phyloP scores from a whole-genome alignment of 1,139 yeast species.

The Dujonia santamariae region DNA sequence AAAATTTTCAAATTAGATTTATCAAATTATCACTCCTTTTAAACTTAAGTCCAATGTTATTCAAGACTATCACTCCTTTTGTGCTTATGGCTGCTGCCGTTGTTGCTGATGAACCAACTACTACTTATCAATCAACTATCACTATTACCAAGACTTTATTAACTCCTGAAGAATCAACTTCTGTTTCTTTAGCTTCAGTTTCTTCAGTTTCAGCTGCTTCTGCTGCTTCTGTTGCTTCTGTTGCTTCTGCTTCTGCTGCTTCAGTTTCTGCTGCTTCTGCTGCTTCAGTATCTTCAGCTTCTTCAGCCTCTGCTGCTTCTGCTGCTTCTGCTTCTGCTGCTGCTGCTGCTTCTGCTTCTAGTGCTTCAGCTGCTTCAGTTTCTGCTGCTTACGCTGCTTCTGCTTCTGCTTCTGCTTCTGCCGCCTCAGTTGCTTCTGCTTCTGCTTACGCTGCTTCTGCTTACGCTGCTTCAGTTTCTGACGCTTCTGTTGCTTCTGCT shows the following conservation, averaged over 20 bases:
- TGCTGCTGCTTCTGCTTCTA: constrained; percentile 15
- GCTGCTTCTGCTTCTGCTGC: constrained; percentile 14
- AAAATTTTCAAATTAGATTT: neutral
- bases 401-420: constrained; percentile 15
- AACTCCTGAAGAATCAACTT: constrained; percentile 39
- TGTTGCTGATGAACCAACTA: constrained; percentile 31
- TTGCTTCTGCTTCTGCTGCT: constrained; percentile 16
- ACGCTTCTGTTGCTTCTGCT: too few relatives aligned
- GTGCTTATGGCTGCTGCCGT: constrained; percentile 24
- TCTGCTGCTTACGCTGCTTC: constrained; percentile 13
- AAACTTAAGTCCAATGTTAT: constrained; percentile 25
- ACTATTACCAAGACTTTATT: constrained; percentile 42
- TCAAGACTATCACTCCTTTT: constrained; percentile 20
- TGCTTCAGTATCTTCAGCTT: constrained; percentile 14
- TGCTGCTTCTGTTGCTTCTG: constrained; percentile 15
- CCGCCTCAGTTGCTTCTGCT: constrained; percentile 17
- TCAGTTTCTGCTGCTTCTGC: constrained; percentile 16
- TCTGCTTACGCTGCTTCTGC: constrained; percentile 13
- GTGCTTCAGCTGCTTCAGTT: constrained; percentile 16
- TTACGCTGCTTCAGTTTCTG: constrained; percentile 11
- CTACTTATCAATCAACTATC: constrained; percentile 41
- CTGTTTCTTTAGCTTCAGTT: constrained; percentile 20
- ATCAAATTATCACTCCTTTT: neutral
- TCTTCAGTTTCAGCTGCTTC: constrained; percentile 17
- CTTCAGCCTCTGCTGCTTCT: constrained; percentile 13